These are phyloP conservation scores for Aciculosporium take DNA, from an alignment of 2,329 filamentous ascomycete species.

Conservation along the genomic window DNA sequence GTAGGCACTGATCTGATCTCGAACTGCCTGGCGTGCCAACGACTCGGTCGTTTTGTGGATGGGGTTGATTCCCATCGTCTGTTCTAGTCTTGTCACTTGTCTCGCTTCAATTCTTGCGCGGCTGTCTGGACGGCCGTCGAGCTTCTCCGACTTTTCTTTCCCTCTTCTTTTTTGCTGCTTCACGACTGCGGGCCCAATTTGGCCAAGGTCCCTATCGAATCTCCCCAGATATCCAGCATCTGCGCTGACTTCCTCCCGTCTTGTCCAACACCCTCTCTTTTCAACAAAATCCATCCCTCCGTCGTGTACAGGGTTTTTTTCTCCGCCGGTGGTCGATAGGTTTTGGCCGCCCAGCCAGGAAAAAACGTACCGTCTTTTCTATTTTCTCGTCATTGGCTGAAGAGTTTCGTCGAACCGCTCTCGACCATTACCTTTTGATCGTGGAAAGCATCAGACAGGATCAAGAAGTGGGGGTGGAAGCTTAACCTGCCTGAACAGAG, in stretches of 20 bases:
- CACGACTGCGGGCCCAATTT: neutral
- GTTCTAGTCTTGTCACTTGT: neutral
- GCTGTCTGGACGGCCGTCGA: slow-evolving; percentile 1
- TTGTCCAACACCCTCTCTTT: neutral
- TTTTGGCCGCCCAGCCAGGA: slow-evolving; percentile 2
- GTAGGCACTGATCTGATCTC: neutral
- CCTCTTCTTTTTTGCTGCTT: neutral
- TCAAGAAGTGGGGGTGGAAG: neutral
- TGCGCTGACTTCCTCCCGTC: neutral
- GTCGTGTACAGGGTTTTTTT: neutral
- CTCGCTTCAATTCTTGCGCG: neutral
- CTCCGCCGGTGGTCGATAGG: neutral
- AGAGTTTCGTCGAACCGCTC: neutral
- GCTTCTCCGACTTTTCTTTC: neutral
- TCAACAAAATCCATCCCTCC: neutral
- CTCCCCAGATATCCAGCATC: neutral
- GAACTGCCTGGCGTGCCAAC: no score
- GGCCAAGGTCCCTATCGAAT: neutral
- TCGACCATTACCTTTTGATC: neutral
- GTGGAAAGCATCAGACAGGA: neutral
- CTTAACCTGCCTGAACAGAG: neutral
- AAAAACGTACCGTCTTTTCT: slow-evolving; percentile 1
- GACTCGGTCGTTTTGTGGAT: no score
- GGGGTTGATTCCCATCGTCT: neutral
- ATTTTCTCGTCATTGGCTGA: neutral